Percentiles rank a stretch among this genome's conserved stretches.
Evolutionary conservation across 116 monocot species (phyloP).

Genomic region (Zostera marina): DNA sequence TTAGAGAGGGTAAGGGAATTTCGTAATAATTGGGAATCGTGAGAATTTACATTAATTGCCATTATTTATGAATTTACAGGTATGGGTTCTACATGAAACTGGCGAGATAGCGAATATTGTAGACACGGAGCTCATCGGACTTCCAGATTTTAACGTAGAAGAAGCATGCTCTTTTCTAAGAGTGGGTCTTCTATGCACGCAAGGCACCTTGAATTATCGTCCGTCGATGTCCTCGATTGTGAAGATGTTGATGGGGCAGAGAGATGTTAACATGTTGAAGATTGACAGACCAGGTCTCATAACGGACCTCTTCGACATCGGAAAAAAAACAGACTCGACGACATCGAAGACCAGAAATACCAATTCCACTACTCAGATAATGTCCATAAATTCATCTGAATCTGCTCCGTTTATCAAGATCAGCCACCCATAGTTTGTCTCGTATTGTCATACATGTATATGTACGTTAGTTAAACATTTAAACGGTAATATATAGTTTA

Average conservation of each 20-base stretch:
- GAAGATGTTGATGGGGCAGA: constrained; percentile 7
- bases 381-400: too few species aligned
- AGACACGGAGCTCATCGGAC: constrained; percentile 15
- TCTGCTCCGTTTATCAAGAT: too few species aligned
- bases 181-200: constrained; percentile 38
- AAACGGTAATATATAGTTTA: too few species aligned
- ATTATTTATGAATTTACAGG: constrained; percentile 3
- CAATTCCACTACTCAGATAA: too few species aligned
- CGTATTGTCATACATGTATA: too few species aligned
- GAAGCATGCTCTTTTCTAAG: constrained; percentile 15
- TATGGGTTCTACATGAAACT: constrained; percentile 15
- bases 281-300: constrained; percentile 8
- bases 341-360: too few species aligned
- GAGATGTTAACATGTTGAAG: constrained; percentile 1
- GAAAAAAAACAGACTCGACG: too few species aligned
- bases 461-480: too few species aligned
- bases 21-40: neutral
- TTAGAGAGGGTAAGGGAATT: constrained; percentile 41
- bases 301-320: neutral
- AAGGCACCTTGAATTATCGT: constrained; percentile 22
- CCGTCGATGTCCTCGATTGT: constrained; percentile 10
- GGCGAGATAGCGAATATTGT: constrained; percentile 12
- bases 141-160: constrained; percentile 11
- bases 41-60: neutral
- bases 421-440: too few species aligned